Base-by-base conservation (phyloP, 352 stramenopile genomes). In the Thalassiosira gravida region DNA sequence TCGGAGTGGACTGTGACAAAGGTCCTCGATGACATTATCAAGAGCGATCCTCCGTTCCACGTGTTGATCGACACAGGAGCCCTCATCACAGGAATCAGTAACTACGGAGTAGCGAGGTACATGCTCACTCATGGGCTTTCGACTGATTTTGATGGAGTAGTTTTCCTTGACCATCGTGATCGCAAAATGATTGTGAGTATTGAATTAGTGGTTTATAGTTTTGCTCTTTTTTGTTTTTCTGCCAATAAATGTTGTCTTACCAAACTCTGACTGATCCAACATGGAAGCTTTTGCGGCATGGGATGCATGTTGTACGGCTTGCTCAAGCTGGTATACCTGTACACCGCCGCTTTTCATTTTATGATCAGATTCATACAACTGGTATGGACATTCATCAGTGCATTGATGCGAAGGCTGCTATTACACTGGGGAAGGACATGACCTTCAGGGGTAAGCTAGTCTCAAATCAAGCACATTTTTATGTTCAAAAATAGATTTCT, bases 391-490 rank as follows among this genome's bases (percentile, higher is more conserved):
- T 97, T 73, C 91, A 96, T 70, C 95, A 97, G 78, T 92, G 89
- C 16, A 92, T 96, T 65, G 91, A 94, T 78, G 90, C 89, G 24
- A 88, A 82, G 47, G 95, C 95, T 47, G 92, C 85, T 1, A 87
- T 97, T 35, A 97, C 95, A 16, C 78, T 97, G 14, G 93, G 91
- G 11, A 96, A 96, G 59, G 96, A 99, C 85, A 99, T 98, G 96
- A 98, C 96, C 8, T 97, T 96, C 70, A 86, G 95, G 67, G 95
- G 32, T 42, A 42, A 42, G 32, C 32, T 11, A 42, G 32, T 42
- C 5, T 42, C 11, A 42, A 42, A 11, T 42, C 32, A 42, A 42
- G 5, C 5, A 42, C 11, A 42, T 42, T 5, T 42, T 42, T 42
- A 11, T 42, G 11, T 42, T 11, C 32, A 42, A 42, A 42, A 11